Evolutionary conservation across 179 eudicot genomes (phyloP), one percentile per base, ranked within the genome.

Genomic region (Nepenthes alata): DNA sequence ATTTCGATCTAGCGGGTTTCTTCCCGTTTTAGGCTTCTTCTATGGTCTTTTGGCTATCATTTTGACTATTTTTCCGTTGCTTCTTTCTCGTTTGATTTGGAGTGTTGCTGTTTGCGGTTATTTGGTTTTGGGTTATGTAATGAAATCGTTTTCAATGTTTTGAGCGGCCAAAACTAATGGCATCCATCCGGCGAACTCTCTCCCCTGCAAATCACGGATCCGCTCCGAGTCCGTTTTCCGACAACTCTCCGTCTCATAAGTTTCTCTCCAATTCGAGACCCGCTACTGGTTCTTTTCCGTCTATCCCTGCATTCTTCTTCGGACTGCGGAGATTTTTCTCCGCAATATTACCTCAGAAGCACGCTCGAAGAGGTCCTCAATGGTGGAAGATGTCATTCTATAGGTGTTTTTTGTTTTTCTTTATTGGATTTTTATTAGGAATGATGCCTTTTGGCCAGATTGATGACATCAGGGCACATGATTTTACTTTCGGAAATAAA

Each of bases 111-210:
- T 41, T 41, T 0, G 45, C 45, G 8, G 8, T 7, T 4, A 7
- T 41, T 41, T 41, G 45, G 8, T 41, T 41, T 7, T 41, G 8
- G 55, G 5, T 11, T 52, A 52, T 11, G 55, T 12, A 16, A n/a
- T 16, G 55, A 52, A 52, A 52, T 11, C 2, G 14, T 12, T 52
- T 12, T 16, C 55, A 15, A 12, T 52, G 55, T 52, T 13, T n/a
- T 52, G 55, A 52, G 16, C 11, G 10, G 11, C 57, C 7, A 14
- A 36, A 9, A 59, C 63, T 48, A 56, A 89, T 89, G 96, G 96
- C 96, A 38, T 89, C 96, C 57, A 72, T 86, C 73, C 86, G 96
- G 61, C 76, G 96, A 58, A 82, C 96, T 37, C 72, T 77, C 0
- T 89, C 91, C 51, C 95, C 96, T 12, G 82, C 75, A 58, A 45